These are phyloP conservation scores for Cordyceps cicadae DNA, from an alignment of 2,329 filamentous ascomycete genomes.

Conservation along the genomic window DNA sequence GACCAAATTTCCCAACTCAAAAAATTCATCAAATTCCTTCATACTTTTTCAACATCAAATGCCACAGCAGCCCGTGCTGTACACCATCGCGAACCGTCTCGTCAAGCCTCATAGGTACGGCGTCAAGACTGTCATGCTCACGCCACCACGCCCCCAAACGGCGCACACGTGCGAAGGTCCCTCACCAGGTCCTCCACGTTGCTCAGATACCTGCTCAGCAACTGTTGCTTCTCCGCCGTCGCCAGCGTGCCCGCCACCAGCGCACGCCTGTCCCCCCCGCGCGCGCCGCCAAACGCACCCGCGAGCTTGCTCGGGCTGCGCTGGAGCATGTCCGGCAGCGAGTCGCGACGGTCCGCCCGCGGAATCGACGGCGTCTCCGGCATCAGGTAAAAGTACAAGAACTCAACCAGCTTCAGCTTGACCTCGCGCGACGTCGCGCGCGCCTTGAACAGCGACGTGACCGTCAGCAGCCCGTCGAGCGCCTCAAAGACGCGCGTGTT, in stretches of 20 bases:
- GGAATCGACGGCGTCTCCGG: slow-evolving; percentile 64
- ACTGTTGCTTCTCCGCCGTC: slow-evolving; percentile 72
- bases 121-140: slow-evolving; percentile 17
- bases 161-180: slow-evolving; percentile 71
- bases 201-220: slow-evolving; percentile 68
- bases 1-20: background rate
- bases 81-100: background rate
- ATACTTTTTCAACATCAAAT: background rate
- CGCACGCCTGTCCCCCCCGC: slow-evolving; percentile 18
- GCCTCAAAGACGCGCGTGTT: slow-evolving; percentile 90
- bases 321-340: slow-evolving; percentile 47
- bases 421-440: slow-evolving; percentile 78
- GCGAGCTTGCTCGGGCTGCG: slow-evolving; percentile 62
- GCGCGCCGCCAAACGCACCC: slow-evolving; percentile 39
- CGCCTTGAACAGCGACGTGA: slow-evolving; percentile 89
- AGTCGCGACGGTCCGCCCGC: slow-evolving; percentile 34
- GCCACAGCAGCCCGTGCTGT: background rate
- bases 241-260: slow-evolving; percentile 43
- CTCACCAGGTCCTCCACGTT: slow-evolving; percentile 80
- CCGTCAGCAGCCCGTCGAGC: slow-evolving; percentile 82
- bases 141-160: slow-evolving; percentile 57
- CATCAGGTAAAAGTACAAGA: slow-evolving; percentile 98
- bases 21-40: background rate
- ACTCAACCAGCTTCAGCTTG: slow-evolving; percentile 93
- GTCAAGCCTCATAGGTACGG: background rate